These are phyloP conservation scores for Colletotrichum sp. DNA, from an alignment of 2,329 filamentous ascomycete species.

Conservation along the genomic window DNA sequence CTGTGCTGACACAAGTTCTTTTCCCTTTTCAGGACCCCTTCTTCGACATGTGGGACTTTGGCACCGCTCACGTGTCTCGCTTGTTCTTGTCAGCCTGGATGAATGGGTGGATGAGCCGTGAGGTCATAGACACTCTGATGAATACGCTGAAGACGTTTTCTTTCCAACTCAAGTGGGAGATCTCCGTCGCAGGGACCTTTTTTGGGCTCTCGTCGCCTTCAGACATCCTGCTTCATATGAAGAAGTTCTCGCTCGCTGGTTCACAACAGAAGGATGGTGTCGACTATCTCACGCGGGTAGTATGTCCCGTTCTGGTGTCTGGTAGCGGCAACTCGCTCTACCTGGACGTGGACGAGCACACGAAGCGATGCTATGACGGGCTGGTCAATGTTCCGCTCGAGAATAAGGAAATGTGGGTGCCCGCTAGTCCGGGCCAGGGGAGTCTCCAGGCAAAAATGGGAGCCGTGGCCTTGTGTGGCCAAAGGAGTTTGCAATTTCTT, in stretches of 20 bases:
- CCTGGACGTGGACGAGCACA: conserved; percentile 16
- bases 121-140: conserved; percentile 29
- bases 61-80: conserved; percentile 25
- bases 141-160: conserved; percentile 16
- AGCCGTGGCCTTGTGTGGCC: conserved; percentile 21
- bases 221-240: conserved; percentile 26
- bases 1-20: background rate
- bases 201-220: conserved; percentile 24
- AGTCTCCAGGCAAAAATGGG: conserved; percentile 29
- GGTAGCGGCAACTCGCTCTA: conserved; percentile 26
- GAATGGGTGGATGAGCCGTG: conserved; percentile 26
- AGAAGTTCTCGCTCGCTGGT: conserved; percentile 11
- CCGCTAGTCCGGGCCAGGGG: conserved; percentile 8
- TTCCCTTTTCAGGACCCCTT: conserved; percentile 25
- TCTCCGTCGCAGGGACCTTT: conserved; percentile 25
- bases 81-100: conserved; percentile 26
- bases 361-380: conserved; percentile 15
- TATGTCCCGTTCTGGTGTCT: conserved; percentile 31
- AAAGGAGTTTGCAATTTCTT: conserved; percentile 24
- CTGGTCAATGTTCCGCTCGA: background rate
- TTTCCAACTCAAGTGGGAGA: conserved; percentile 35
- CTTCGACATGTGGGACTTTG: conserved; percentile 36
- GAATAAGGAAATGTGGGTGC: conserved; percentile 27
- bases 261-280: conserved; percentile 4
- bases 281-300: conserved; percentile 23